Base-by-base conservation (phyloP, 1,284 basidiomycete species). In the Irpex lacteus region DNA sequence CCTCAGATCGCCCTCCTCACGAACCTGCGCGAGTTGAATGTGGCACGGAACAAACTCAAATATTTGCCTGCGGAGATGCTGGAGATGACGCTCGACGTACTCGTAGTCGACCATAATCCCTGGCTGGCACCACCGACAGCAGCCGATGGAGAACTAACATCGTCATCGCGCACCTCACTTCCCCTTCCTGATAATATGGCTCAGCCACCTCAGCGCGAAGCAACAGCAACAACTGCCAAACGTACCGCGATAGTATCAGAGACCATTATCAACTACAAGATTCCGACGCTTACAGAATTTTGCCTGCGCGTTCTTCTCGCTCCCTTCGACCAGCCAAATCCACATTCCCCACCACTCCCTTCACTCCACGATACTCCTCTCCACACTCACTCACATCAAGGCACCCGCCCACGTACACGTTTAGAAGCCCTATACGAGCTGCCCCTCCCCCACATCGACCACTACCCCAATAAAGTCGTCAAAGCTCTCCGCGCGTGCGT, bases 1-100 rank as follows among this genome's bases (percentile, higher is more conserved):
- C 85, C 90, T 0, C 87, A 89, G 61, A 88, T 92, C 53, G 77
- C 73, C 11, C 76, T 76, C 7, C 77, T 92, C 6, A 76, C 70
- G 2, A 82, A 83, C 57, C 79, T 93, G 2, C 77, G 79, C 47
- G 82, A 85, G 53, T 79, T 92, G 9, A 89, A 90, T 65, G 70
- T 93, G 2, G 80, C 85, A 0, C 80, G 80, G 63, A 92, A 93
- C 73, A 74, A 75, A 38, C 74, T 93, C 0, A 70, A 71, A 60
- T 89, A 83, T 71, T 75, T 92, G 0, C 91, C 91, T 9, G 81
- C 86, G 3, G 89, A 92, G 70, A 82, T 93, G 72, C 72, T 81
- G 13, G 68, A 74, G 36, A 82, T 92, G 82, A 77, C 72, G 8
- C 78, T 89, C 1, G 70, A 76, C 8, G 75, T 71, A 5, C 75